Conservation (phyloP, 495 filamentous ascomycete genomes). For the Pyrenula aspistea region DNA sequence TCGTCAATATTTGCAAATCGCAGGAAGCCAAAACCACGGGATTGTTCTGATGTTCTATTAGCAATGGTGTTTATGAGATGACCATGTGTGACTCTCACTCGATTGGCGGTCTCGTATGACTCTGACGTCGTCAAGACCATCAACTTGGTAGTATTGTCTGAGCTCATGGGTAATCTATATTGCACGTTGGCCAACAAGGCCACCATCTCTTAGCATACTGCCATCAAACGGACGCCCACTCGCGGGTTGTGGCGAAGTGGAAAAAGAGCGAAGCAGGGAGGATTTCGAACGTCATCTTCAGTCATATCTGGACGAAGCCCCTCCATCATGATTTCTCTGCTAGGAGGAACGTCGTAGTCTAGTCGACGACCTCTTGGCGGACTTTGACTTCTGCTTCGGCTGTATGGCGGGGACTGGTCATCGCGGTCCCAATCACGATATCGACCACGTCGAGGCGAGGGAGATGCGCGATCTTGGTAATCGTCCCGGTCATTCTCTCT, state of each 20-base stretch:
- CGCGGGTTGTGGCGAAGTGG: conserved; percentile 7
- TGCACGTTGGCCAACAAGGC: conserved; percentile 13
- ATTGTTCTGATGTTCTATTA: conserved; percentile 30
- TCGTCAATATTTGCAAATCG: conserved; percentile 47
- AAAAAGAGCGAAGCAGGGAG: conserved; percentile 18
- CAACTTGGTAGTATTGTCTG: conserved; percentile 42
- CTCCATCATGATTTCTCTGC: conserved; percentile 50
- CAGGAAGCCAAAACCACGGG: conserved; percentile 56
- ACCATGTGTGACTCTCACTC: conserved; percentile 31
- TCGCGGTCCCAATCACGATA: conserved; percentile 47
- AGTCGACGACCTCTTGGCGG: conserved; percentile 28
- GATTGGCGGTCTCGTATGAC: conserved; percentile 57
- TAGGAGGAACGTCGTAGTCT: conserved; percentile 36
- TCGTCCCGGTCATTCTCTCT: conserved; percentile 30
- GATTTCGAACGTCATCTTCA: conserved; percentile 50
- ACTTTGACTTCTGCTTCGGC: conserved; percentile 28
- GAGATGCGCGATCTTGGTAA: conserved; percentile 25
- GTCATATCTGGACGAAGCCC: conserved; percentile 44
- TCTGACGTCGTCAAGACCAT: conserved; percentile 48
- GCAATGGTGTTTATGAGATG: conserved; percentile 2
- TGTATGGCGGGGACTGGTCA: conserved; percentile 35
- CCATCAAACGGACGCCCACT: conserved; percentile 10
- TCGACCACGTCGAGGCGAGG: conserved; percentile 22
- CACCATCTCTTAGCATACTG: conserved; percentile 32
- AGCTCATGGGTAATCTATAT: conserved; percentile 53